Evolutionary conservation across 805 yeast genomes (phyloP).

Genomic region (Saccharomycopsis oosterbeekiorum): DNA sequence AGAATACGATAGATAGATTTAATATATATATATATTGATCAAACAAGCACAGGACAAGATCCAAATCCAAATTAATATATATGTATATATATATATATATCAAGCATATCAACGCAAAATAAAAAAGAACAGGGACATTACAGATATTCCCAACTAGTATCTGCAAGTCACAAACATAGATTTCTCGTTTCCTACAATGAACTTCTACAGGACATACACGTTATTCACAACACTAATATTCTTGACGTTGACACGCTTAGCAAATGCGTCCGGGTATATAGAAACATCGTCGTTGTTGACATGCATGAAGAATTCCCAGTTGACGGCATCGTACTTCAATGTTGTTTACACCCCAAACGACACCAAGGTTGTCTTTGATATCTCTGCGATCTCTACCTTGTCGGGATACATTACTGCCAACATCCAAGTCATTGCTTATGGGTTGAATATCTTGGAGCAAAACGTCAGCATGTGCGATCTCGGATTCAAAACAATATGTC

Average conservation of each 20-base stretch:
- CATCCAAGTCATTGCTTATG: slow-evolving; percentile 66
- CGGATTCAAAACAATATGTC: slow-evolving; percentile 56
- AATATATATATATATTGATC: no score
- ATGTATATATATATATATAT: no score
- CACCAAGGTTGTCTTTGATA: slow-evolving; percentile 49
- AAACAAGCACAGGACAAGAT: no score
- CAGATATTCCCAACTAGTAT: no score
- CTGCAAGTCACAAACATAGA: no score
- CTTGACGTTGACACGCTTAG: neutral
- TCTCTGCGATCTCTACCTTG: slow-evolving; percentile 72
- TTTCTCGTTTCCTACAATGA: neutral
- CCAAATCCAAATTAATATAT: no score
- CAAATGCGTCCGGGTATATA: slow-evolving; percentile 22
- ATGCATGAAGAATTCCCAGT: slow-evolving; percentile 83
- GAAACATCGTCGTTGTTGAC: slow-evolving; percentile 68
- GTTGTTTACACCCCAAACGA: slow-evolving; percentile 64
- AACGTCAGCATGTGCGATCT: slow-evolving; percentile 58
- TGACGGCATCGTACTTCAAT: slow-evolving; percentile 76
- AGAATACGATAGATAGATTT: no score
- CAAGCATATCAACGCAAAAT: no score
- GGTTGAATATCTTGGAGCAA: slow-evolving; percentile 50
- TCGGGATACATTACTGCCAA: slow-evolving; percentile 61
- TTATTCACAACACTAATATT: neutral
- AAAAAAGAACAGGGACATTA: no score
- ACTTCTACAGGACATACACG: neutral